Evolutionary conservation across 352 stramenopile species (phyloP).

Genomic region (Vaucheria bursata): DNA sequence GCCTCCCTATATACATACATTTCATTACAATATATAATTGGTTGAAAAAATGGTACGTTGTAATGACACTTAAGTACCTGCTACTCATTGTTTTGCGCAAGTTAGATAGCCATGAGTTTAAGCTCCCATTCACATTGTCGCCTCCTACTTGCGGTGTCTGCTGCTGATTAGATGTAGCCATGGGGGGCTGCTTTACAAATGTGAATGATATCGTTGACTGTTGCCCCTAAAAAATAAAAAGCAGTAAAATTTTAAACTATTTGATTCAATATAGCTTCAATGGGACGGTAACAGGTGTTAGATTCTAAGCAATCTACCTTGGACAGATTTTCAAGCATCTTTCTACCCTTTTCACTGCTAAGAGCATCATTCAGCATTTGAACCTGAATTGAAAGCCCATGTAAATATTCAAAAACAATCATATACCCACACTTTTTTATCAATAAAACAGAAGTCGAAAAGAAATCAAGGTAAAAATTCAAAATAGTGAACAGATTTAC

Average conservation of each 20-base stretch:
- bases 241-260: too few species aligned
- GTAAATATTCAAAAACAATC: too few species aligned
- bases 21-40: background rate
- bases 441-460: too few species aligned
- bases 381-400: constrained; percentile 20
- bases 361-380: constrained; percentile 25
- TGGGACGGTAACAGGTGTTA: too few species aligned
- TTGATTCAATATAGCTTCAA: too few species aligned
- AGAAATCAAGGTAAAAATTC: too few species aligned
- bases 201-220: constrained; percentile 20
- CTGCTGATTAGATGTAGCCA: background rate
- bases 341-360: constrained; percentile 35
- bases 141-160: background rate
- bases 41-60: background rate
- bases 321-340: constrained; percentile 24
- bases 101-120: constrained; percentile 33
- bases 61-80: background rate
- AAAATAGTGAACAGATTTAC: too few species aligned
- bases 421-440: too few species aligned
- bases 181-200: background rate
- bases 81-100: constrained; percentile 39
- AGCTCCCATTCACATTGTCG: background rate
- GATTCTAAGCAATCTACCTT: too few species aligned
- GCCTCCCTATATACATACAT: background rate
- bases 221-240: too few species aligned